Percentiles rank a stretch among this genome's conserved stretches.
phyloP scores from a whole-genome alignment of 306 rosid species.

The Castanea sativa region DNA sequence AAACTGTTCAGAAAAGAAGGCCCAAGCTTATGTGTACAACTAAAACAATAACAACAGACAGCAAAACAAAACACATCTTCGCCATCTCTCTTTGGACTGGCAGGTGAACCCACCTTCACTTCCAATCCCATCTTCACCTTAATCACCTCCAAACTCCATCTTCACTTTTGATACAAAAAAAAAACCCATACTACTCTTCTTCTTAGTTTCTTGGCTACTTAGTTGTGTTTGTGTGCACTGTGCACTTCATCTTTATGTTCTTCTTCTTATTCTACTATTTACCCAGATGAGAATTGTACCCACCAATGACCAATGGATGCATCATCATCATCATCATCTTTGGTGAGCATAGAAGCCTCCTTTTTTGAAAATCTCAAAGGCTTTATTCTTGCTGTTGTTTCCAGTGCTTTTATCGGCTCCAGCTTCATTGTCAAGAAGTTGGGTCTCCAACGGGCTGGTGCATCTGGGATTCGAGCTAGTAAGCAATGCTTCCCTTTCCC shows the following conservation, averaged over 20 bases:
- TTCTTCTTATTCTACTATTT: background rate
- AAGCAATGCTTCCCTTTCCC: background rate
- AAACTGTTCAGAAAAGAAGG: too few species aligned
- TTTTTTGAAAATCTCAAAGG: conserved; percentile 55
- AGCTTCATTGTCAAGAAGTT: conserved; percentile 88
- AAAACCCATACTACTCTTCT: too few species aligned
- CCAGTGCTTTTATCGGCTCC: conserved; percentile 84
- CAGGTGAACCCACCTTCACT: too few species aligned
- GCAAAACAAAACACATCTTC: too few species aligned
- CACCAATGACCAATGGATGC: background rate
- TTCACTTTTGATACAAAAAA: too few species aligned
- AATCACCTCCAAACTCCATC: too few species aligned
- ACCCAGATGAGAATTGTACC: background rate
- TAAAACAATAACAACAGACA: too few species aligned
- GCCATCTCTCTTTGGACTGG: too few species aligned
- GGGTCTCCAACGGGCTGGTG: conserved; percentile 73
- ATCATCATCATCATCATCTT: background rate
- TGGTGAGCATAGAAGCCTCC: conserved; percentile 4
- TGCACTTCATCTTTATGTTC: background rate
- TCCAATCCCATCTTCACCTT: too few species aligned
- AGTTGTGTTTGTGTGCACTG: background rate
- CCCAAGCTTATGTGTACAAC: too few species aligned
- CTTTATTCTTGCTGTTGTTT: conserved; percentile 58
- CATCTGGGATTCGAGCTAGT: conserved; percentile 66
- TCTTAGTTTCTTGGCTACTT: background rate